These are phyloP conservation scores for Pseudozyma thailandica DNA, from an alignment of 1,284 basidiomycete species.

Conservation along the genomic window DNA sequence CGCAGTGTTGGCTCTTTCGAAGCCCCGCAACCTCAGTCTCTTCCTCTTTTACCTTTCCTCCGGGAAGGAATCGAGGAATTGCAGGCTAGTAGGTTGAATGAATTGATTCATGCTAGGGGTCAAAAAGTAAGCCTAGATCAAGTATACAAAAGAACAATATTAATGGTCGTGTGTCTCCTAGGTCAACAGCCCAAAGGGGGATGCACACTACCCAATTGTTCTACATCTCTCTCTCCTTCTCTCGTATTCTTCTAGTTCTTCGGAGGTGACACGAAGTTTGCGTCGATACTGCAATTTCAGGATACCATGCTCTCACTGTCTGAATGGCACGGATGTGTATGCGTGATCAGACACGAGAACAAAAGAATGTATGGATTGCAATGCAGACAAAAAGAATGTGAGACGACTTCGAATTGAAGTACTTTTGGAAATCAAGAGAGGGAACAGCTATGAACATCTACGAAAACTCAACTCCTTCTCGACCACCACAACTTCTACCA, in stretches of 20 bases:
- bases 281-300: neutral
- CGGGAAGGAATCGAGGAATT: conserved; percentile 17
- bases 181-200: conserved; percentile 25
- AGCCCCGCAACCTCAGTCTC: conserved; percentile 48
- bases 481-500: too few species aligned
- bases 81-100: conserved; percentile 45
- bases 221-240: conserved; percentile 15
- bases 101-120: conserved; percentile 38
- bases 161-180: conserved; percentile 50
- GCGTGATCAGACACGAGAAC: too few species aligned
- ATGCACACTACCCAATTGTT: conserved; percentile 56
- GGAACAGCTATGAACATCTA: too few species aligned
- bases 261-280: too few species aligned
- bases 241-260: neutral
- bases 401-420: too few species aligned
- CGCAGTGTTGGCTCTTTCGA: conserved; percentile 51
- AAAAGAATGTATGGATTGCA: too few species aligned
- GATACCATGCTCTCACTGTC: neutral
- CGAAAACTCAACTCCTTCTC: too few species aligned
- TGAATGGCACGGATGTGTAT: too few species aligned
- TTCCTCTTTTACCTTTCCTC: conserved; percentile 10
- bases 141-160: conserved; percentile 31
- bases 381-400: too few species aligned
- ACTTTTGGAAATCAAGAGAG: too few species aligned
- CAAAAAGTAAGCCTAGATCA: conserved; percentile 55